Conservation (phyloP, 202 grass and related monocot species). For the Cymbopogon flexuosus region DNA sequence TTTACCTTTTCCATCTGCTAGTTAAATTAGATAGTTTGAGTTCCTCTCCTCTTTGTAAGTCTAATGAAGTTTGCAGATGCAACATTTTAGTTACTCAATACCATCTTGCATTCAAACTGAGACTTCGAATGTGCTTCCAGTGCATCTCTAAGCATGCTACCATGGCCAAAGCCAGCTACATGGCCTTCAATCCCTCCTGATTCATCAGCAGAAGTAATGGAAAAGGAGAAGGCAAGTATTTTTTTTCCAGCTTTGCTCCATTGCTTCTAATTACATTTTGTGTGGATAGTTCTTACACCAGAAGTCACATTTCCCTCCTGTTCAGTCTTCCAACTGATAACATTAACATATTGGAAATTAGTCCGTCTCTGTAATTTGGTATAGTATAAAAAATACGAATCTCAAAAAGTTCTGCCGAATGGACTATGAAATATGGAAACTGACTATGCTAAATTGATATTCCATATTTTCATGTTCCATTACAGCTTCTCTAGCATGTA, state of each 20-base stretch:
- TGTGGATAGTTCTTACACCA: slow-evolving; percentile 22
- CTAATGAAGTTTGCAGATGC: neutral
- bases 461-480: neutral
- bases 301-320: neutral
- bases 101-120: slow-evolving; percentile 23
- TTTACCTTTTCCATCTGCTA: slow-evolving; percentile 6
- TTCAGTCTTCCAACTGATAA: slow-evolving; percentile 8
- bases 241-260: slow-evolving; percentile 9
- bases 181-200: slow-evolving; percentile 87
- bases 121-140: slow-evolving; percentile 40
- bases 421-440: neutral
- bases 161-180: slow-evolving; percentile 95
- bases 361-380: neutral
- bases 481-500: slow-evolving; percentile 5
- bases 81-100: slow-evolving; percentile 12
- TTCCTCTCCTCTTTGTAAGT: slow-evolving; percentile 11
- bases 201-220: slow-evolving; percentile 75
- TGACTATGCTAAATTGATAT: neutral
- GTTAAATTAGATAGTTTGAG: slow-evolving; percentile 5
- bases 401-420: neutral
- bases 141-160: slow-evolving; percentile 96
- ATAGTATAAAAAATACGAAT: neutral
- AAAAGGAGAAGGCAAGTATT: slow-evolving; percentile 89
- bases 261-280: slow-evolving; percentile 33
- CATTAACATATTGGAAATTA: slow-evolving; percentile 10